Percentiles rank a stretch among this genome's conserved stretches.
Conservation (phyloP, 331 rosid genomes). For the Malus hybrid region DNA sequence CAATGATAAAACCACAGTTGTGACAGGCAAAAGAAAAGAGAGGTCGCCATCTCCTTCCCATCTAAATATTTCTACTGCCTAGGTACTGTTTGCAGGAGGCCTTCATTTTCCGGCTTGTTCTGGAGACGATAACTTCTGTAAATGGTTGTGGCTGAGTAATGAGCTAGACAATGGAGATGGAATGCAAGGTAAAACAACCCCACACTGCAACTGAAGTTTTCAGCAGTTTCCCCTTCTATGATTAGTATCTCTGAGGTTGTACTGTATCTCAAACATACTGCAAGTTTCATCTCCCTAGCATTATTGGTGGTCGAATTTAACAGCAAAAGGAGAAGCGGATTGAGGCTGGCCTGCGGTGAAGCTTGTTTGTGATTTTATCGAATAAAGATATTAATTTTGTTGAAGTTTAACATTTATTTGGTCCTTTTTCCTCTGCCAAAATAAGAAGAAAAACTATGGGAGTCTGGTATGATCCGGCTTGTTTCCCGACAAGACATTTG, state of each 20-base stretch:
- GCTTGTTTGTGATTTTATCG: not conserved
- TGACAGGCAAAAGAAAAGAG: slow-evolving; percentile 65
- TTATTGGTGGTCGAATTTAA: not conserved
- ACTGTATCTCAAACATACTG: not conserved
- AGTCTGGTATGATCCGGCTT: not conserved
- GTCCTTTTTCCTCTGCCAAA: not conserved
- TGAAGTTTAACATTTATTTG: not conserved
- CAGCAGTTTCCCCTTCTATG: not conserved
- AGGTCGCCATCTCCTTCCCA: slow-evolving; percentile 44
- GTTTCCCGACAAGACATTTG: not conserved
- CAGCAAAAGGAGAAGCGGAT: not conserved
- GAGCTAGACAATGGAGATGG: not conserved
- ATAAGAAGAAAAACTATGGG: not conserved
- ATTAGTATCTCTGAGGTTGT: not conserved
- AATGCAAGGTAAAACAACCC: not conserved
- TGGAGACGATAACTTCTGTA: not conserved
- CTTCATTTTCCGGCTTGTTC: not conserved
- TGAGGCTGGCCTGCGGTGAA: not conserved
- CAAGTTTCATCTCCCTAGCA: not conserved
- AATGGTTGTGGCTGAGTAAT: not conserved
- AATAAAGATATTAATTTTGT: not conserved
- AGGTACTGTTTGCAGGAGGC: not conserved
- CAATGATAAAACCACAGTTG: slow-evolving; percentile 13
- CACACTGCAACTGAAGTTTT: not conserved
- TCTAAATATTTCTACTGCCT: not conserved